Evolutionary conservation across 108 stramenopile genomes (phyloP), one percentile per base, ranked within the genome.

Genomic region (Fistulifera solaris): DNA sequence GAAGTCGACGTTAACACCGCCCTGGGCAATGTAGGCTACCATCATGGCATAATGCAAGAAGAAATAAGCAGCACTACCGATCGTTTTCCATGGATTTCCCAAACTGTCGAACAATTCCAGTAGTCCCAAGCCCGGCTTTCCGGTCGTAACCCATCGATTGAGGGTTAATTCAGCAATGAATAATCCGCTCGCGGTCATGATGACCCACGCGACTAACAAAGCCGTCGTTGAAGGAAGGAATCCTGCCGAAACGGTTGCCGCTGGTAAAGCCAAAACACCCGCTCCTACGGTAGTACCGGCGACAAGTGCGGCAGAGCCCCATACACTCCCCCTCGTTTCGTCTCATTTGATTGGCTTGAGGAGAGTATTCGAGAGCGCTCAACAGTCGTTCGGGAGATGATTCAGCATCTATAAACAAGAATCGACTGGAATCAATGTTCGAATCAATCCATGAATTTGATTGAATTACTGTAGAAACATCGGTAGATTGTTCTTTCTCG

Each of bases 141-240:
- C 82, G 25, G 82, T 80, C 48, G 68, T 63, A 31, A 73, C 80
- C 16, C 69, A 58, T 58, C 80, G 67, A 67, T 89, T 91, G 12
- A 91, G 67, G 15, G 76, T 70, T 15, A 91, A 64, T 64, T 94
- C 93, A 0, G 93, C 85, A 59, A 90, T 83, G 17, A 94, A 58
- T 27, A 94, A 52, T n/a, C 83, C 93, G 2, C 86, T 78, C 52
- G 77, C 68, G 38, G 81, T 78, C 93, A 90, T 90, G 83, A 87
- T 89, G 1, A 71, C 54, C 82, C 84, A 94, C 12, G 83, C 82
- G 0, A 70, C 38, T 14, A 74, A 51, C 63, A 89, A 67, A 0
- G 77, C 85, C 18, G 65, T 60, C 8, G 82, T 64, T 8, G 81
- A 72, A 8, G 88, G 82, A 6, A 89, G 49, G 40, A 85, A 85